Evolutionary conservation across 2,329 filamentous ascomycete species (phyloP).

Genomic region (Hypomyces rosellus): DNA sequence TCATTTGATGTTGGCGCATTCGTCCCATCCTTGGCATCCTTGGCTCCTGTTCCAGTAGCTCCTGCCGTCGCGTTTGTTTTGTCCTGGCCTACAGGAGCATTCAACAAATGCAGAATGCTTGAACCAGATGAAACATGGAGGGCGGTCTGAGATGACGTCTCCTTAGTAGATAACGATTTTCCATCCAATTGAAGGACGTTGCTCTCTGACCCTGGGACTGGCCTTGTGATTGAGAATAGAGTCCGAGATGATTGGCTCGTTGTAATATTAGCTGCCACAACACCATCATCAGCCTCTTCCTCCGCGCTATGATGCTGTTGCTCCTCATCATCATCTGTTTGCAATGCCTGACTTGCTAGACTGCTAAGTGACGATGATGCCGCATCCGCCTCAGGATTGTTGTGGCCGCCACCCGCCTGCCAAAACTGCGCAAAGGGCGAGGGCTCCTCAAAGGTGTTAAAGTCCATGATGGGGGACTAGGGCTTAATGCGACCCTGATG

Average conservation of each 20-base stretch:
- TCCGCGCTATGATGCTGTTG: neutral
- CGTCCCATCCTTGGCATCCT: neutral
- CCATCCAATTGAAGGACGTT: neutral
- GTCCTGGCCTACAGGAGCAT: neutral
- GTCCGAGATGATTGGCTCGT: constrained; percentile 7
- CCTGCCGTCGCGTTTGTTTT: too few relatives aligned
- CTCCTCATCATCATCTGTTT: neutral
- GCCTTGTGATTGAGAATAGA: constrained; percentile 2
- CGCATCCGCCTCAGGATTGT: neutral
- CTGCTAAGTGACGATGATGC: neutral
- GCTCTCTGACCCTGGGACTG: neutral
- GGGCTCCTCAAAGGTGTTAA: constrained; percentile 7
- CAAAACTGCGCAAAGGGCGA: constrained; percentile 9
- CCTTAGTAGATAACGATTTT: neutral
- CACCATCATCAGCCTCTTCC: neutral
- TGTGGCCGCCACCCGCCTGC: neutral
- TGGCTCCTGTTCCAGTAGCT: neutral
- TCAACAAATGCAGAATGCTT: neutral
- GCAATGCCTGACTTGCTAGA: constrained; percentile 8
- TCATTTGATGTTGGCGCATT: neutral
- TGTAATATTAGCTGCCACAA: neutral
- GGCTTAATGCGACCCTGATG: too few relatives aligned
- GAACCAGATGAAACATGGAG: too few relatives aligned
- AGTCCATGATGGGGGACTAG: constrained; percentile 4
- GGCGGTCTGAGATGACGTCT: neutral